Evolutionary conservation across 371 early-diverging fungal genomes (phyloP), one percentile per base, ranked within the genome.

Genomic region (Umbelopsis sp.): DNA sequence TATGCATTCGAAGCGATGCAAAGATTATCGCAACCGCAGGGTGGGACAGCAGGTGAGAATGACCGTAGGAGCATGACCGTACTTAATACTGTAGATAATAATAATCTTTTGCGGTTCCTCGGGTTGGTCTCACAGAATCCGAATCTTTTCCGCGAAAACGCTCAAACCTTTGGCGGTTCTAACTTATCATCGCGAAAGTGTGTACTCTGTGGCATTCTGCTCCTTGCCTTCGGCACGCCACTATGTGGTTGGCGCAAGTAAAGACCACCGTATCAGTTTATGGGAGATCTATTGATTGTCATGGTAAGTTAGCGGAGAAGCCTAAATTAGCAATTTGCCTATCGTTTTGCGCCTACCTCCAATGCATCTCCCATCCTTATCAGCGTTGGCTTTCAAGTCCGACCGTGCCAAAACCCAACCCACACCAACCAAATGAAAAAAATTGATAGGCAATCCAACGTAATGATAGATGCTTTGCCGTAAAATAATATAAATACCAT

Each of bases 11-110:
- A 35, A 62, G 69, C 62, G 86, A 86, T 67, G 76, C 76, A 35
- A 84, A 81, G 68, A 79, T 86, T 57, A 72, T 84, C 67, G 84
- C 80, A n/a, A 78, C 82, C 0, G 86, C 77, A 24, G 86, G 86
- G n/a, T 82, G 76, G 70, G 86, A 86, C 72, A 78, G 77, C 63
- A 82, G 72, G 86, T 83, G 74, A 64, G 37, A 8, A 32, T 29
- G 29, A 29, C 29, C 29, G 29, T 29, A 29, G 29, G 29, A 22
- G 18, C 9, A 44, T 14, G 29, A 6, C 53, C 65, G 38, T 22
- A 38, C 14, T 50, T 8, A 48, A 12, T 25, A 37, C 12, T 18
- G 22, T 6, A 68, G 38, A 68, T 45, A 12, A 9, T 24, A 44
- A 25, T 24, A 7, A 22, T 48, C 29, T 29, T 22, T 22, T 29